A percentile compares a stretch with the other conserved stretches of the same genome.
Evolutionary conservation across 2,329 filamentous ascomycete species (phyloP).

Genomic region (Penicillium sp.): DNA sequence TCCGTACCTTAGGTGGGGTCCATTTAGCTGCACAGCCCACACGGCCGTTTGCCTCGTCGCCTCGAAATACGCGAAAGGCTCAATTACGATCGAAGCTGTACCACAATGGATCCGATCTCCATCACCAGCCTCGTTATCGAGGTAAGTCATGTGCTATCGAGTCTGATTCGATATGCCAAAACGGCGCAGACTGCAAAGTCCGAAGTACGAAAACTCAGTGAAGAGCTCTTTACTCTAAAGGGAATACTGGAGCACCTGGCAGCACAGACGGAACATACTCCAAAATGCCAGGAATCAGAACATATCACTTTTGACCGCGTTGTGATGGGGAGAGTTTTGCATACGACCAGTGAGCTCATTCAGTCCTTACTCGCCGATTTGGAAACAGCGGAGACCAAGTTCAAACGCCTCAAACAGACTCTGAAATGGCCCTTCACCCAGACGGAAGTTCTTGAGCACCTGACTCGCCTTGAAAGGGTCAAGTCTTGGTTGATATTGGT

Average conservation of each 20-base stretch:
- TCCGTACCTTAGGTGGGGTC: slow-evolving; percentile 6
- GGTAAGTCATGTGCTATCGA: slow-evolving; percentile 14
- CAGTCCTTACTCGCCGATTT: slow-evolving; percentile 14
- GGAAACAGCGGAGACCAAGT: slow-evolving; percentile 13
- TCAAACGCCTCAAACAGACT: slow-evolving; percentile 18
- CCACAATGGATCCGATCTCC: slow-evolving; percentile 19
- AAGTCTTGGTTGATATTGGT: slow-evolving; percentile 25
- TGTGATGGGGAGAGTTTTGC: slow-evolving; percentile 13
- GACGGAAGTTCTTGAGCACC: slow-evolving; percentile 15
- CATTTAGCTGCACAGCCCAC: not conserved
- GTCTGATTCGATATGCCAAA: slow-evolving; percentile 19
- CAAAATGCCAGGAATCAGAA: slow-evolving; percentile 5
- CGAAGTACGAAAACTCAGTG: slow-evolving; percentile 19
- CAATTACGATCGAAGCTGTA: not conserved
- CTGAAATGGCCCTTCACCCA: slow-evolving; percentile 22
- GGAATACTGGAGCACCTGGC: slow-evolving; percentile 20
- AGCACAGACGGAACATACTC: not conserved
- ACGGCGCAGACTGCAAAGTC: slow-evolving; percentile 14
- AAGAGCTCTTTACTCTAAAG: slow-evolving; percentile 20
- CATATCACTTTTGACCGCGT: slow-evolving; percentile 10
- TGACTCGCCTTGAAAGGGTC: slow-evolving; percentile 17
- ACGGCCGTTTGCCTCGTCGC: not conserved
- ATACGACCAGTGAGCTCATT: slow-evolving; percentile 16
- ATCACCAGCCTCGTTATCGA: slow-evolving; percentile 18
- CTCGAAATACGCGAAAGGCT: not conserved